Conservation (phyloP, 2,329 filamentous ascomycete species). For the Ambrosiella cleistominuta region DNA sequence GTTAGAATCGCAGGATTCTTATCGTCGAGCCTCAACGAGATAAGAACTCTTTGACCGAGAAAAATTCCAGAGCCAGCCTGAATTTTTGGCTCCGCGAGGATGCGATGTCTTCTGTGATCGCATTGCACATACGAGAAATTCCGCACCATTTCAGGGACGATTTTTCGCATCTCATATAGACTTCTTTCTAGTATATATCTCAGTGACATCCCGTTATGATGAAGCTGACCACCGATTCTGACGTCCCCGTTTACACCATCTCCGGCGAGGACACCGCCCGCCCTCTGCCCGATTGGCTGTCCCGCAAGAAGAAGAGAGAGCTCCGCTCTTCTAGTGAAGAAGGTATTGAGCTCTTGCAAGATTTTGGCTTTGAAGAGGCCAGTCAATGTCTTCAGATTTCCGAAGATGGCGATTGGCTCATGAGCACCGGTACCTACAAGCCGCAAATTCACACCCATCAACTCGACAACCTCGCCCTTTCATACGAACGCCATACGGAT, state of each 20-base stretch:
- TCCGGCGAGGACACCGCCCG: constrained; percentile 77
- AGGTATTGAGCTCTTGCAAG: constrained; percentile 83
- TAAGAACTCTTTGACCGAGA: constrained; percentile 10
- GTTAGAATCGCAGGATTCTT: constrained; percentile 1
- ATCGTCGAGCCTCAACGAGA: constrained; percentile 3
- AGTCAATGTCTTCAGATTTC: constrained; percentile 78
- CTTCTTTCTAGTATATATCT: background rate
- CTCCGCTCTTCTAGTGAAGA: constrained; percentile 87
- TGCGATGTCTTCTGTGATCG: constrained; percentile 8
- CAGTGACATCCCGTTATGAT: constrained; percentile 26
- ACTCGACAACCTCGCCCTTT: constrained; percentile 81
- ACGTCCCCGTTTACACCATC: constrained; percentile 85
- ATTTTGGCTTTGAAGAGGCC: constrained; percentile 95
- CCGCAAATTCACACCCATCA: constrained; percentile 88
- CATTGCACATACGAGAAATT: background rate
- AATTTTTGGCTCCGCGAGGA: constrained; percentile 10
- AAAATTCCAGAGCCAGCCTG: constrained; percentile 8
- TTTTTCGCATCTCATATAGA: background rate
- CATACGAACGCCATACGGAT: constrained; percentile 79
- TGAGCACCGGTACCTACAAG: constrained; percentile 71
- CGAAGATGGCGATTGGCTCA: constrained; percentile 92
- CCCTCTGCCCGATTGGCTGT: constrained; percentile 88
- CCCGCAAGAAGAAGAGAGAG: constrained; percentile 72
- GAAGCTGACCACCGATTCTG: constrained; percentile 68
- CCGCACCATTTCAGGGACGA: background rate